Base-by-base conservation (phyloP, 768 basidiomycete species). In the Amanita exitialis region DNA sequence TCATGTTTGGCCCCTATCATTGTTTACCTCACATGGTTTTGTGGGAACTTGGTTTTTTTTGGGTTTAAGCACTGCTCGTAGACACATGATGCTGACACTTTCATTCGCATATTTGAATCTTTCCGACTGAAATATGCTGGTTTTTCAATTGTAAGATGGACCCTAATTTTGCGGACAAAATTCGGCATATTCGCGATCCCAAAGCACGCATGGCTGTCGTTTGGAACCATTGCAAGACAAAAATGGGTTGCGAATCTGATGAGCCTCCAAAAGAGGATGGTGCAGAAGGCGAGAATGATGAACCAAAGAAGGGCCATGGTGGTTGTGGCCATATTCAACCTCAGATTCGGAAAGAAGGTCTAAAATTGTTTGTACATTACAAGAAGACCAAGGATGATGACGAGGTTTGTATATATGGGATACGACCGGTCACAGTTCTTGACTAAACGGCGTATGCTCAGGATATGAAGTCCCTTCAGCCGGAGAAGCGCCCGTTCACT, bases 261-360 rank as follows among this genome's bases (percentile, higher is more conserved):
- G 86, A 90, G 37, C 78, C 83, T 45, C 20, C 39, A 32, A 88
- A 90, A 66, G 90, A 93, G 55, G 92, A 93, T 59, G 82, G 79
- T 52, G 86, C 79, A 27, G 84, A 79, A 15, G 76, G 72, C 30
- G 82, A 78, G 12, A 72, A 68, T 35, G 84, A 82, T 36, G 90
- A 90, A 56, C 74, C 79, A 43, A 90, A 90, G 72, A 87, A 83
- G 61, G 90, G 91, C 2, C 96, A 98, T 54, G 94, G 92, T n/a
- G 96, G 96, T 13, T 98, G 96, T 66, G 96, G 96, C 39, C 90
- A 93, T 60, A 66, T 76, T 23, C 96, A 99, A 65, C 96, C 96
- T 0, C 71, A 76, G 47, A 79, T 97, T 59, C 72, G 96, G 55
- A 97, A 94, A 70, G 96, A 99, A 64, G 96, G 91, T 9, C 66